Evolutionary conservation across 2,329 filamentous ascomycete genomes (phyloP), one percentile per base, ranked within the genome.

Genomic region (Cladophialophora chaetospira): DNA sequence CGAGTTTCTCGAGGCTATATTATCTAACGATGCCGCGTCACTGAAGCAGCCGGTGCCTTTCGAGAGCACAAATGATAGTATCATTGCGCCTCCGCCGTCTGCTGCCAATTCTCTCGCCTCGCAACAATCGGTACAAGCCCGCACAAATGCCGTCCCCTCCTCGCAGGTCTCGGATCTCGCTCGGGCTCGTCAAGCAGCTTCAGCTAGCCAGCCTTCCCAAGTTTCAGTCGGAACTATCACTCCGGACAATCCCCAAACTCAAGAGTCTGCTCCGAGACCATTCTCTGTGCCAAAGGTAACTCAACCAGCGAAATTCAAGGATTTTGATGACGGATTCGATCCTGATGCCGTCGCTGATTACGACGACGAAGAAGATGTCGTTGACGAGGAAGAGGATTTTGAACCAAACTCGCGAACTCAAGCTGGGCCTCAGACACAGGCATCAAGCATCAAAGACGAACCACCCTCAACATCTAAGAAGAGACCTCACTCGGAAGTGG

Each of bases 1-100:
- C 56, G 92, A 97, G 66, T 96, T 99, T 61, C 79, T 99, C 2
- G 91, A 96, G 70, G 89, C 89, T 1, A 94, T 99, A 43, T 75
- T 97, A 25, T 85, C 79, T n/a, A 88, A 88, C 48, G 87, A 97
- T 73, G 84, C 90, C 5, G 84, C 82, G 57, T 80, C 82, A 40
- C 77, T 97, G 17, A 85, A 89, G 56, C 82, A 85, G 33, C 81
- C 86, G 4, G 79, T 95, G 4, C 72, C 74, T 10, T 71, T 74
- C 2, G 80, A 87, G 62, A 73, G 82, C 36, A 60, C 49, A 15
- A 56, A 31, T 23, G 61, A 63, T 33, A 52, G 57, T 5, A 46
- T 28, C 36, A 25, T 54, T 13, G 51, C 60, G 19, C 62, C 63
- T 53, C 54, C 61, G 8, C 51, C 61, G 6, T 55, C 56, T 11